Conservation (phyloP, 352 stramenopile genomes). For the Globisporangium heterothallicum region DNA sequence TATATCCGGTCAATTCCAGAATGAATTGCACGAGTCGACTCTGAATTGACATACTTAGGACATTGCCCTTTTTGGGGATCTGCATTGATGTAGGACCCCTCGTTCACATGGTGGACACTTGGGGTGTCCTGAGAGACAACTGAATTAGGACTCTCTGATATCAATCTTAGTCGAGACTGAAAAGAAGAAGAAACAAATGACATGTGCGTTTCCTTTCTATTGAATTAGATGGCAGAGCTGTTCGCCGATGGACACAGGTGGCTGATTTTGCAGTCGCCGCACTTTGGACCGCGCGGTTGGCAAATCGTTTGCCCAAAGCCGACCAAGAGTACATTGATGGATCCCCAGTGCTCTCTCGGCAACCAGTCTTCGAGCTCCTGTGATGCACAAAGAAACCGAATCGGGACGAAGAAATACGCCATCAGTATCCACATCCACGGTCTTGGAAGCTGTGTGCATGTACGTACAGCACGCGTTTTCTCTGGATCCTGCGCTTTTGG, state of each 20-base stretch:
- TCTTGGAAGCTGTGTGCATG: neutral
- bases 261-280: conserved; percentile 58
- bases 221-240: conserved; percentile 8
- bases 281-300: conserved; percentile 62
- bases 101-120: too few species aligned
- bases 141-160: too few species aligned
- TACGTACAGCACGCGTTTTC: conserved; percentile 71
- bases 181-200: too few species aligned
- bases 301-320: conserved; percentile 95
- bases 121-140: too few species aligned
- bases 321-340: conserved; percentile 93
- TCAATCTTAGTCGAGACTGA: too few species aligned
- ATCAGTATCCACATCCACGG: neutral
- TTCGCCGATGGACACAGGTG: conserved; percentile 64
- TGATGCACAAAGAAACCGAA: neutral
- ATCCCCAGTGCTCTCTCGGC: conserved; percentile 82
- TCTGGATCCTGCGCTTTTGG: conserved; percentile 84
- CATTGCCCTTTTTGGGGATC: neutral
- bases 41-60: too few species aligned
- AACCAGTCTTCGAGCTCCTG: conserved; percentile 94
- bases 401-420: neutral
- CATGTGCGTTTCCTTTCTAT: neutral
- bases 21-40: neutral
- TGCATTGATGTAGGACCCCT: too few species aligned
- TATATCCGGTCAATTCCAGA: conserved; percentile 2